Percentiles rank a stretch among this genome's conserved stretches.
Conservation (phyloP, 805 yeast species). For the Candida maris region DNA sequence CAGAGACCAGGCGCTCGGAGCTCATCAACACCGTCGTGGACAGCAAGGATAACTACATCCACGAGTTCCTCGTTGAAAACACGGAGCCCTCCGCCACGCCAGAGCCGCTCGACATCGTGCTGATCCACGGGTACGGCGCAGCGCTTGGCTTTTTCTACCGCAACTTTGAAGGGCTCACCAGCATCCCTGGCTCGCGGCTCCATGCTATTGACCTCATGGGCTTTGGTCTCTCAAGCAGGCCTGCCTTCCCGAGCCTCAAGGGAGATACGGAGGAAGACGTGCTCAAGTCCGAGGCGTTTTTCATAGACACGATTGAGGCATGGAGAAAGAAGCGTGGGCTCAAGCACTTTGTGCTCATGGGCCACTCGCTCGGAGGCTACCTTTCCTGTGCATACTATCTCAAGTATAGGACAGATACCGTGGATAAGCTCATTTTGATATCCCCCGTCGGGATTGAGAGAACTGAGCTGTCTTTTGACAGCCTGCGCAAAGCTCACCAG, state of each 20-base stretch:
- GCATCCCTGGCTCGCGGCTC: conserved; percentile 51
- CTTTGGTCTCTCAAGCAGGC: conserved; percentile 66
- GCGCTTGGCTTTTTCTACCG: conserved; percentile 76
- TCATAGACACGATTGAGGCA: conserved; percentile 53
- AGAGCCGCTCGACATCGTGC: conserved; percentile 41
- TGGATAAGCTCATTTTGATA: conserved; percentile 55
- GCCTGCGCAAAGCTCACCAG: conserved; percentile 1
- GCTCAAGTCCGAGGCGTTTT: conserved; percentile 51
- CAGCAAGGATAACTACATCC: conserved; percentile 45
- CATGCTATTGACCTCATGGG: conserved; percentile 73
- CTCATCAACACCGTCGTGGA: conserved; percentile 55
- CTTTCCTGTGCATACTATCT: conserved; percentile 63
- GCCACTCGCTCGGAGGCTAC: conserved; percentile 80
- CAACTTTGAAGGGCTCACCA: conserved; percentile 54
- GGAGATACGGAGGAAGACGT: conserved; percentile 37
- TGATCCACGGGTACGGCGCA: conserved; percentile 93
- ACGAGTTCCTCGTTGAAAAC: conserved; percentile 63
- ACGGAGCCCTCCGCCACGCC: conserved; percentile 26
- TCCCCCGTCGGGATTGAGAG: conserved; percentile 81
- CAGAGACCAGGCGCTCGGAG: conserved; percentile 42
- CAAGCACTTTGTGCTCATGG: conserved; percentile 56
- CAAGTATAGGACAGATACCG: conserved; percentile 46
- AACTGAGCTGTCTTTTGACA: conserved; percentile 44
- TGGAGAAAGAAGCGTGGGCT: conserved; percentile 56
- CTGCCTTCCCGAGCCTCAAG: conserved; percentile 32